Base-by-base conservation (phyloP, 345 rosid genomes). In the Streptanthus diversifolius region DNA sequence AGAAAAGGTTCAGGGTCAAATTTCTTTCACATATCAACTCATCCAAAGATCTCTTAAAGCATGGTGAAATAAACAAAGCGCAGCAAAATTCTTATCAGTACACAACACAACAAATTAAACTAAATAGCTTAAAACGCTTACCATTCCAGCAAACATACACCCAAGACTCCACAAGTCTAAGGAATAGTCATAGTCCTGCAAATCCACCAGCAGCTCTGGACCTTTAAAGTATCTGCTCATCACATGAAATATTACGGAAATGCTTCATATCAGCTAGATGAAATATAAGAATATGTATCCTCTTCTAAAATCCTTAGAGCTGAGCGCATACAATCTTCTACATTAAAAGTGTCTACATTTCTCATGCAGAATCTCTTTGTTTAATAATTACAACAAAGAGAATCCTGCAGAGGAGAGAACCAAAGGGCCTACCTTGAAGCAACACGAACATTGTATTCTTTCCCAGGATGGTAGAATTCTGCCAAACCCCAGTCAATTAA, bases 61-160 rank as follows among this genome's bases (percentile, higher is more conserved):
- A 19, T 12, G 54, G 15, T 59, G 52, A 35, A 59, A 14, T 66
- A 62, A 41, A 2, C n/a, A n/a, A n/a, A n/a, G n/a, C n/a, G n/a
- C 5, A 61, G 43, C 27, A 56, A 24, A 30, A 24, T 54, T 53
- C 14, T 40, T 63, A 30, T 40, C 44, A 40, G 11, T 13, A n/a
- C 33, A 52, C 44, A 40, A 39, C 48, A n/a, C 5, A 22, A 0
- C 18, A 51, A 62, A 4, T 7, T 69, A 55, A 49, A 33, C 45
- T 61, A 72, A 43, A 54, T 21, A 25, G 45, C n/a, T 57, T 58
- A 48, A 40, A 45, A 65, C 5, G 22, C 85, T 85, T 43, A 89
- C 98, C 98, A 93, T 93, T 77, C 98, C 97, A 71, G 97, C 98
- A 83, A 93, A 86, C 95, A 91, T 93, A 77, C 98, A 93, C 70